Percentiles rank a stretch among this genome's conserved stretches.
Evolutionary conservation across 768 basidiomycete species (phyloP).

Genomic region (Clathrus columnatus): DNA sequence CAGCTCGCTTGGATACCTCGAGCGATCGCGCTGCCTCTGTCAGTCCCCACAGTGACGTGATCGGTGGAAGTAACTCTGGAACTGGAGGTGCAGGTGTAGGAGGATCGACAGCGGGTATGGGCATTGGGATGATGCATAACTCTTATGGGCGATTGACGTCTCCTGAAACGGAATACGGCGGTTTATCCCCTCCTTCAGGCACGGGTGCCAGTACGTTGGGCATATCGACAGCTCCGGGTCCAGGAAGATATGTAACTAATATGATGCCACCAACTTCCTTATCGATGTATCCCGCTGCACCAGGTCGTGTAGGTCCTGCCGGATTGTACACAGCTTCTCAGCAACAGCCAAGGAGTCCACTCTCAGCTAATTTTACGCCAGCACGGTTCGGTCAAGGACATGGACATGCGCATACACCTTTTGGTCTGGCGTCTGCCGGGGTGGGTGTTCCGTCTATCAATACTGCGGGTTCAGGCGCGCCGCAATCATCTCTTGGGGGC

Average conservation of each 20-base stretch:
- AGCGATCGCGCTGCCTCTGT: conserved; percentile 10
- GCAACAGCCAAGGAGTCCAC: not conserved
- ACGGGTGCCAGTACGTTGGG: not conserved
- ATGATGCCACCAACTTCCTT: not conserved
- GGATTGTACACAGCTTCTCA: not conserved
- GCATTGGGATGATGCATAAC: not conserved
- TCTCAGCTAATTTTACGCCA: not conserved
- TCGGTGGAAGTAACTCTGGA: not conserved
- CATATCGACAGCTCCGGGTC: not conserved
- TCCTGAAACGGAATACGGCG: not conserved
- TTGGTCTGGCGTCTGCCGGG: no score
- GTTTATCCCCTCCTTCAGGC: not conserved
- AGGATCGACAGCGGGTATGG: not conserved
- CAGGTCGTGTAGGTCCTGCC: not conserved
- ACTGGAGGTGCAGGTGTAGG: not conserved
- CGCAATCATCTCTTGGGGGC: not conserved
- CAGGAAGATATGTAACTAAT: not conserved
- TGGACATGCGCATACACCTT: not conserved
- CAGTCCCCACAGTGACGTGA: conserved; percentile 7
- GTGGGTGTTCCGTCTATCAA: not conserved
- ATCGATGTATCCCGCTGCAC: not conserved
- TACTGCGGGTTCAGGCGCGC: not conserved
- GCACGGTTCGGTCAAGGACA: not conserved
- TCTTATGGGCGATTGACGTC: not conserved
- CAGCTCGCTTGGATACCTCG: conserved; percentile 1